Evolutionary conservation across 225 moss, liverwort and hornwort genomes (phyloP).

Genomic region (Asterella californica): DNA sequence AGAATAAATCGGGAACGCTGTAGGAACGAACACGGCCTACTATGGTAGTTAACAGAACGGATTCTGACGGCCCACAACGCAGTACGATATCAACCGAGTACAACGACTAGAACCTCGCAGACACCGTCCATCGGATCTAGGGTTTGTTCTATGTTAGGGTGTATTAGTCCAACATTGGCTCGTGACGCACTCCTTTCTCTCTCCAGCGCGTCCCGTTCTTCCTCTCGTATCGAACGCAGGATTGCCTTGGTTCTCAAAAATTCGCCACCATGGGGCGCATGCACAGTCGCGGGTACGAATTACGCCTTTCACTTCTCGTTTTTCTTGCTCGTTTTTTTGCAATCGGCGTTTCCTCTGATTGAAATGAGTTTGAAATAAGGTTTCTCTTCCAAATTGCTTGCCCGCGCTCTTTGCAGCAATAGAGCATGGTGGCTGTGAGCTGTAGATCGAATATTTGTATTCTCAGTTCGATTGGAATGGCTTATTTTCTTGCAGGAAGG

Average conservation of each 20-base stretch:
- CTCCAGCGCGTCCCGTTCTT: too few relatives aligned
- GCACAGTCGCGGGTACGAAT: constrained; percentile 59
- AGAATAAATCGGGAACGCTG: too few relatives aligned
- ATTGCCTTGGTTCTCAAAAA: constrained; percentile 36
- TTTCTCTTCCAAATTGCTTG: background rate
- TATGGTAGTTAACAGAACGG: too few relatives aligned
- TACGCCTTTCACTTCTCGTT: background rate
- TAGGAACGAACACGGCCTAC: too few relatives aligned
- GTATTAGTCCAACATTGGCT: too few relatives aligned
- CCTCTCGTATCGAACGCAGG: constrained; percentile 10
- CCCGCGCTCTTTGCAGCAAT: background rate
- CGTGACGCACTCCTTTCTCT: too few relatives aligned
- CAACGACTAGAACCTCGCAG: too few relatives aligned
- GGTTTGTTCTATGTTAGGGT: too few relatives aligned
- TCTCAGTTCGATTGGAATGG: background rate
- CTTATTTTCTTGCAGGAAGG: constrained; percentile 51
- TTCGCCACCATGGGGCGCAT: constrained; percentile 63
- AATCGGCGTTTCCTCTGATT: background rate
- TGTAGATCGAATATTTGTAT: background rate
- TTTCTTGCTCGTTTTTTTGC: too few relatives aligned
- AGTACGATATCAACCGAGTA: too few relatives aligned
- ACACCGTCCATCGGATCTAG: too few relatives aligned
- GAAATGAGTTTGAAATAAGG: background rate
- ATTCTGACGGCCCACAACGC: too few relatives aligned
- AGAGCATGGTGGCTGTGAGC: background rate